Percentiles rank a stretch among this genome's conserved stretches.
These are phyloP conservation scores for Heterobasidion irregulare DNA, from an alignment of 1,284 basidiomycete species.

Conservation along the genomic window DNA sequence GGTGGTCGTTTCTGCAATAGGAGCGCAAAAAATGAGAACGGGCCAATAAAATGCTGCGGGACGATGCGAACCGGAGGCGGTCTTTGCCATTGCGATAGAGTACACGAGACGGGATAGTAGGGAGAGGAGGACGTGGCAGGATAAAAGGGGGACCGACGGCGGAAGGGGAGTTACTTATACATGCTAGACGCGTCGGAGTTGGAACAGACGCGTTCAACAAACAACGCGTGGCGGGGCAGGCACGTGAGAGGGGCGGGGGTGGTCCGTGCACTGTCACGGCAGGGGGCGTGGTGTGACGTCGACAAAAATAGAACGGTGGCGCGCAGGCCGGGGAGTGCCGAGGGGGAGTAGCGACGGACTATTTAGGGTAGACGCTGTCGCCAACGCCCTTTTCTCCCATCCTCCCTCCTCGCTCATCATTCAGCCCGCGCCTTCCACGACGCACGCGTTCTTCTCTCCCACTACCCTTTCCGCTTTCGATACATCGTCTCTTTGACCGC, in stretches of 20 bases:
- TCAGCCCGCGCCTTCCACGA: slow-evolving; percentile 1
- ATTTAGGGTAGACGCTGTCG: slow-evolving; percentile 5
- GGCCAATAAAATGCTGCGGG: neutral
- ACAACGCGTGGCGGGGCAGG: slow-evolving; percentile 6
- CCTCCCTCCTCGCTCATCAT: slow-evolving; percentile 2
- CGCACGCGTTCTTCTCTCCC: neutral
- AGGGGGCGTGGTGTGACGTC: neutral
- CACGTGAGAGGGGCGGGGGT: neutral
- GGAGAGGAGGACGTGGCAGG: neutral
- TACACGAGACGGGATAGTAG: slow-evolving; percentile 1
- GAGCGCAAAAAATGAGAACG: neutral
- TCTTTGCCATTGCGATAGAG: slow-evolving; percentile 24
- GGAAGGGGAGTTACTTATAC: slow-evolving; percentile 8
- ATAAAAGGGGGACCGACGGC: neutral
- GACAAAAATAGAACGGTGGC: slow-evolving; percentile 1
- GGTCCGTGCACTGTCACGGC: slow-evolving; percentile 20
- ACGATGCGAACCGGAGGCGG: slow-evolving; percentile 21
- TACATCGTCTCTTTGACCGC: slow-evolving; percentile 3
- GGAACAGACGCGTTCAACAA: slow-evolving; percentile 17
- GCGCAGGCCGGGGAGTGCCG: slow-evolving; percentile 1
- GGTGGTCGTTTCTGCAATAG: slow-evolving; percentile 33
- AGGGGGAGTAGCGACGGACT: slow-evolving; percentile 1
- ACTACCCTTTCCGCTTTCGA: neutral
- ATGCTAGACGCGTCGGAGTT: slow-evolving; percentile 16
- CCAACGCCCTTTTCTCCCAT: slow-evolving; percentile 8